Evolutionary conservation across 352 stramenopile species (phyloP).

Genomic region (Blastocystis sp.): DNA sequence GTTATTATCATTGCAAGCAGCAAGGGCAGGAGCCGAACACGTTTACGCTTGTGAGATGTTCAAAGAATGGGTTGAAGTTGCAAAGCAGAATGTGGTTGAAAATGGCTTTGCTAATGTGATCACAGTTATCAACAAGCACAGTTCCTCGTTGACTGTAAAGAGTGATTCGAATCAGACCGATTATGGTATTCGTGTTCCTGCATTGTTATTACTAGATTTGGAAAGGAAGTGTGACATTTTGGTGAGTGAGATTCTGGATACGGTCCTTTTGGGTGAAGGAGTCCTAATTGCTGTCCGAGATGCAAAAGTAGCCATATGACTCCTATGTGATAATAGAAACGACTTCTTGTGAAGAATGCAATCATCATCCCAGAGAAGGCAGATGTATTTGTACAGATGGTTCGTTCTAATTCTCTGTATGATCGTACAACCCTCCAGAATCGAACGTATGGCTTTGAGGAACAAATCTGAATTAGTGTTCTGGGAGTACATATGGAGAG

Average conservation of each 20-base stretch:
- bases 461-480: not conserved
- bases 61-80: slow-evolving; percentile 75
- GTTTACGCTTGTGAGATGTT: slow-evolving; percentile 86
- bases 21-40: slow-evolving; percentile 74
- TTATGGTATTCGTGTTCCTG: not conserved
- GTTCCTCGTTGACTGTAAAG: slow-evolving; percentile 71
- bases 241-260: slow-evolving; percentile 59
- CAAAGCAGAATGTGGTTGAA: slow-evolving; percentile 67
- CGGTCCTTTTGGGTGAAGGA: slow-evolving; percentile 52
- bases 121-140: slow-evolving; percentile 73
- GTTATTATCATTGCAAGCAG: slow-evolving; percentile 77
- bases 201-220: not conserved
- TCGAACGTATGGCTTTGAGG: not conserved
- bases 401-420: slow-evolving; percentile 29
- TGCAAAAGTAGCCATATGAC: not conserved
- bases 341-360: slow-evolving; percentile 8
- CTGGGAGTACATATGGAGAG: not conserved
- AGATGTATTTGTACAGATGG: slow-evolving; percentile 5
- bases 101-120: slow-evolving; percentile 72
- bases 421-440: slow-evolving; percentile 3
- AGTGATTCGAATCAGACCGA: not conserved
- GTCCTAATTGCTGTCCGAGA: slow-evolving; percentile 28
- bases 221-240: slow-evolving; percentile 39
- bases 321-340: not conserved
- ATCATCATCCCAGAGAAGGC: slow-evolving; percentile 44